Percentiles rank a stretch among this genome's conserved stretches.
Evolutionary conservation across 2,329 filamentous ascomycete genomes (phyloP).

Genomic region (Colletotrichum noveboracense): DNA sequence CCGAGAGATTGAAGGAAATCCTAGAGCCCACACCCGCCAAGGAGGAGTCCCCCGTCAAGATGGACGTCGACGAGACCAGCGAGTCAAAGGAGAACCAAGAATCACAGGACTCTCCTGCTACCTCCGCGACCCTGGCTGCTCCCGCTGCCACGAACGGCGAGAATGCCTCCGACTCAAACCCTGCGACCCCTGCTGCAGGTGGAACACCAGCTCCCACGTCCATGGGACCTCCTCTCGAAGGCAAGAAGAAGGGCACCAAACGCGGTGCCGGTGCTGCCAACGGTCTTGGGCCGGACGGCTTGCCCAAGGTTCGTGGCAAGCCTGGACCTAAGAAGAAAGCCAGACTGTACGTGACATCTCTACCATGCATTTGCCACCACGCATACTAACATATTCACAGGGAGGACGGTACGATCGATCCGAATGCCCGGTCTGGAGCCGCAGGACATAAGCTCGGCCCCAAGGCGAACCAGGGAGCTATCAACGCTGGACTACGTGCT

Average conservation of each 20-base stretch:
- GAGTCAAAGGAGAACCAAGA: slow-evolving; percentile 37
- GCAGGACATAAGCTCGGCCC: slow-evolving; percentile 85
- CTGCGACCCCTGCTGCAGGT: slow-evolving; percentile 61
- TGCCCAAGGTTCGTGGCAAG: slow-evolving; percentile 79
- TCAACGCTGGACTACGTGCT: slow-evolving; percentile 93
- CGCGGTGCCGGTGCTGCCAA: slow-evolving; percentile 70
- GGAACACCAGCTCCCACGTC: slow-evolving; percentile 59
- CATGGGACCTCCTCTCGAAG: slow-evolving; percentile 67
- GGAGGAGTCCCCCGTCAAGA: slow-evolving; percentile 49
- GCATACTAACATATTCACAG: slow-evolving; percentile 37
- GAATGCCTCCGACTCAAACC: slow-evolving; percentile 63
- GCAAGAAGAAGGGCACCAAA: slow-evolving; percentile 80
- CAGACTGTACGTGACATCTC: slow-evolving; percentile 73
- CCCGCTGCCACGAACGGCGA: slow-evolving; percentile 54
- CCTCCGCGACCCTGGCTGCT: slow-evolving; percentile 43
- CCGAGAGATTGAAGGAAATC: slow-evolving; percentile 56
- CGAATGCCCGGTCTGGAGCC: slow-evolving; percentile 49
- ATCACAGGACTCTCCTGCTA: slow-evolving; percentile 49
- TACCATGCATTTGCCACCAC: not conserved
- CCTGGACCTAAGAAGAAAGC: slow-evolving; percentile 97
- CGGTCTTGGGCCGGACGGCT: slow-evolving; percentile 62
- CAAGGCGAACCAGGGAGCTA: slow-evolving; percentile 95
- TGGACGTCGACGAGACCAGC: slow-evolving; percentile 29
- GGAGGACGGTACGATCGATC: slow-evolving; percentile 68
- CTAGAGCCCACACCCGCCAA: slow-evolving; percentile 48